Evolutionary conservation across 345 rosid species (phyloP).

Genomic region (Raphanus raphanistrum): DNA sequence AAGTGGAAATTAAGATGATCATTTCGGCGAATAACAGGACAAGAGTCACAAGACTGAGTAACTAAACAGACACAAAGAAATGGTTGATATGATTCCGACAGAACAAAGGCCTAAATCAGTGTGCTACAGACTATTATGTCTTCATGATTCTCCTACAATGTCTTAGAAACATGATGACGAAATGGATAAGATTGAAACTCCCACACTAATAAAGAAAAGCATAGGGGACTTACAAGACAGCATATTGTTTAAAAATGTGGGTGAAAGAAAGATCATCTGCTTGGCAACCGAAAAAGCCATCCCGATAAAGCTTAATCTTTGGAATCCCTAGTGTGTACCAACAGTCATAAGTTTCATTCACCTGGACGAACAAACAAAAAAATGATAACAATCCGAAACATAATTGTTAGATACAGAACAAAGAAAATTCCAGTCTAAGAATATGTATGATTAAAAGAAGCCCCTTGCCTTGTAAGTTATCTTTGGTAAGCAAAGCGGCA

Average conservation of each 20-base stretch:
- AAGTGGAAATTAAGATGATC: slow-evolving; percentile 2
- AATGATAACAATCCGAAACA: neutral
- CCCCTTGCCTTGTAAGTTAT: slow-evolving; percentile 80
- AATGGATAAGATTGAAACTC: neutral
- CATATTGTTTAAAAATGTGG: slow-evolving; percentile 57
- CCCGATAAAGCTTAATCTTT: slow-evolving; percentile 68
- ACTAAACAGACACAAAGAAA: neutral
- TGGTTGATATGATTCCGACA: neutral
- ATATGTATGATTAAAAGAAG: slow-evolving; percentile 1
- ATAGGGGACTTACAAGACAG: slow-evolving; percentile 57
- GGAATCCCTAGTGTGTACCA: slow-evolving; percentile 72
- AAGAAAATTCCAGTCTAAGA: neutral
- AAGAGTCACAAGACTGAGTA: neutral
- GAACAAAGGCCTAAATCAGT: neutral
- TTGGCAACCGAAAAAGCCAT: slow-evolving; percentile 71
- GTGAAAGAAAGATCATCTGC: slow-evolving; percentile 56
- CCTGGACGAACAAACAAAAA: slow-evolving; percentile 43
- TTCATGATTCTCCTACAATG: neutral
- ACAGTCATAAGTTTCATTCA: slow-evolving; percentile 87
- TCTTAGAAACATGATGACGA: neutral
- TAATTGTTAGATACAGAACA: neutral
- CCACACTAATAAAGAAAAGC: neutral
- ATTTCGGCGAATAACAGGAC: neutral
- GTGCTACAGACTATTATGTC: neutral
- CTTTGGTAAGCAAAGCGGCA: slow-evolving; percentile 66